Percentiles rank a stretch among this genome's conserved stretches.
Conservation (phyloP, 75 land plant genomes). For the Sequoia sempervirens region DNA sequence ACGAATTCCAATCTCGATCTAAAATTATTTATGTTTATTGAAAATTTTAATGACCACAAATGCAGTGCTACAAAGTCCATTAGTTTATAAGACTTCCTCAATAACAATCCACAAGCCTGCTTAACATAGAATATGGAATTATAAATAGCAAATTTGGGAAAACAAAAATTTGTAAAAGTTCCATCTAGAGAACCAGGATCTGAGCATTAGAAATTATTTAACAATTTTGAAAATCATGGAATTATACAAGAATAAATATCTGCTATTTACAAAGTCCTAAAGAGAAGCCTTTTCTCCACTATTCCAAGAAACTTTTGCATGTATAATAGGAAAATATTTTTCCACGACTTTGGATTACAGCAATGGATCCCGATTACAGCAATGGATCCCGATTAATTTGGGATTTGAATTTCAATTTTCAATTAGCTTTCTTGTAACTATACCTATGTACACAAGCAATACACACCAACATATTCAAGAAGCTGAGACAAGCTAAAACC, state of each 20-base stretch:
- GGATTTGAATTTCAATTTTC: slow-evolving; percentile 10
- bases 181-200: not conserved
- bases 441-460: slow-evolving; percentile 43
- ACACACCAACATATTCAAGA: slow-evolving; percentile 45
- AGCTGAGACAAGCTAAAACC: slow-evolving; percentile 64
- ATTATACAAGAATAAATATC: not conserved
- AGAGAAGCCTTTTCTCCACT: not conserved
- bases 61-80: not conserved
- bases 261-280: not conserved
- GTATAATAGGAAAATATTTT: not conserved
- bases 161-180: not conserved
- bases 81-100: not conserved
- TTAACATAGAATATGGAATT: too few species aligned
- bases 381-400: not conserved
- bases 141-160: not conserved
- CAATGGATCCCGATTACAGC: not conserved
- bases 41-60: not conserved
- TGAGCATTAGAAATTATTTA: not conserved
- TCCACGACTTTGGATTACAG: not conserved
- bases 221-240: not conserved
- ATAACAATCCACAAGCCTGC: not conserved
- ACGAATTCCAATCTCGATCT: too few species aligned
- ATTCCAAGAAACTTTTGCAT: not conserved
- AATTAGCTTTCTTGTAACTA: slow-evolving; percentile 32
- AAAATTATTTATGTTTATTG: too few species aligned